These are phyloP conservation scores for Oryza longistaminata DNA, from an alignment of 176 grass and related monocot genomes.

Conservation along the genomic window DNA sequence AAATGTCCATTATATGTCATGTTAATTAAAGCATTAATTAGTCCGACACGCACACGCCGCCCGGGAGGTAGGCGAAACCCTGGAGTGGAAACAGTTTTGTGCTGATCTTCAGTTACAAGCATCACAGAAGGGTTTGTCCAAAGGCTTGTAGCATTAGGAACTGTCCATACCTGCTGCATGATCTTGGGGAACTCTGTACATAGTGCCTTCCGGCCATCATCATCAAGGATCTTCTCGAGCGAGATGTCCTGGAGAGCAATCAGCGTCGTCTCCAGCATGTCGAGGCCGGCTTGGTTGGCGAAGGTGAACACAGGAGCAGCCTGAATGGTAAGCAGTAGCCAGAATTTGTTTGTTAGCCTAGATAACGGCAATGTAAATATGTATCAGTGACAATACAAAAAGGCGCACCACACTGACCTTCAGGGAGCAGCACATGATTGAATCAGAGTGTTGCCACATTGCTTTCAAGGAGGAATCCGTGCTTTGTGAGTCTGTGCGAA, in stretches of 20 bases:
- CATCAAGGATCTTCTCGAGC: conserved; percentile 85
- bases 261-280: conserved; percentile 93
- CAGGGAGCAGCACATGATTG: conserved; percentile 91
- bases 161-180: conserved; percentile 71
- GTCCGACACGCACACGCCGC: conserved; percentile 70
- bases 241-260: conserved; percentile 92
- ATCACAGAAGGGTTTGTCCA: neutral
- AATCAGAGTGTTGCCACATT: conserved; percentile 87
- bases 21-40: no score
- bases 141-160: neutral
- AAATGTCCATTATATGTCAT: no score
- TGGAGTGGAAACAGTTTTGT: conserved; percentile 14
- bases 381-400: neutral
- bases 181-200: conserved; percentile 88
- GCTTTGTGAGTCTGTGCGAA: conserved; percentile 46
- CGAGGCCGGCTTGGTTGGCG: conserved; percentile 82
- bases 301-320: conserved; percentile 90
- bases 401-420: conserved; percentile 54
- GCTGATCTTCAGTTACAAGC: neutral
- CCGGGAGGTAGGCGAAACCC: conserved; percentile 80
- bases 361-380: neutral
- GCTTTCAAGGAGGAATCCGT: conserved; percentile 69
- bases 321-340: conserved; percentile 36
- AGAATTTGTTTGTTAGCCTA: neutral
- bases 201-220: conserved; percentile 73